phyloP scores from a whole-genome alignment of 306 rosid species.

The Quillaja saponaria region DNA sequence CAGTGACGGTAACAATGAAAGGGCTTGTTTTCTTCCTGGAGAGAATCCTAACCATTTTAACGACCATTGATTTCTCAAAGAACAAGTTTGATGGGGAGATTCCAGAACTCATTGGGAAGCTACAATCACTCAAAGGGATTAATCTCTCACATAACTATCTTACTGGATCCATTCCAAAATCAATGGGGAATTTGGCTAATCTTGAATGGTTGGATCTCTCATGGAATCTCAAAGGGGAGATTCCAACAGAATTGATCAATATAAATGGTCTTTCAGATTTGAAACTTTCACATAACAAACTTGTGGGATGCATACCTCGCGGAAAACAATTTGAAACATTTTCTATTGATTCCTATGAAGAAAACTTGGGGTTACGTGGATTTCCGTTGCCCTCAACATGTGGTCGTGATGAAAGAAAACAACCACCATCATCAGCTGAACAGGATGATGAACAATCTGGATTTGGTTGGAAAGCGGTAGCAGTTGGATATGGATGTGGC shows the following conservation, averaged over 20 bases:
- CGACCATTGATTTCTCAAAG: constrained; percentile 35
- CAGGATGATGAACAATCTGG: not conserved
- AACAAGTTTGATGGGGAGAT: constrained; percentile 42
- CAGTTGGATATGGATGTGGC: constrained; percentile 37
- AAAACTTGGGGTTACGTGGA: constrained; percentile 38
- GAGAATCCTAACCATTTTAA: constrained; percentile 24
- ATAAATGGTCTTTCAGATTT: constrained; percentile 14
- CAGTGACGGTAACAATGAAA: constrained; percentile 25
- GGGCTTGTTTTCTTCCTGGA: not conserved
- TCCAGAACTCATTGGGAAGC: constrained; percentile 26
- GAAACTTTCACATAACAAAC: constrained; percentile 35
- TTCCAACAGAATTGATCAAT: constrained; percentile 20
- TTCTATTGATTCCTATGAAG: constrained; percentile 26
- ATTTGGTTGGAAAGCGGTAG: constrained; percentile 36
- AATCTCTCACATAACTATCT: too few relatives aligned
- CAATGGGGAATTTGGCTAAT: constrained; percentile 20
- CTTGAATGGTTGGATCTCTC: too few relatives aligned
- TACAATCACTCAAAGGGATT: constrained; percentile 31
- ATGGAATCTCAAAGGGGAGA: constrained; percentile 19
- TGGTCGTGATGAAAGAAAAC: not conserved
- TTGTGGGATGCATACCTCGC: constrained; percentile 37
- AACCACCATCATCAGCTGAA: not conserved
- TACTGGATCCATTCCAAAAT: constrained; percentile 36
- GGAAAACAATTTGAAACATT: constrained; percentile 45
- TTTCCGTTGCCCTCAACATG: constrained; percentile 33